These are phyloP conservation scores for Hypoxylon sp. DNA, from an alignment of 2,329 filamentous ascomycete genomes.

Conservation along the genomic window DNA sequence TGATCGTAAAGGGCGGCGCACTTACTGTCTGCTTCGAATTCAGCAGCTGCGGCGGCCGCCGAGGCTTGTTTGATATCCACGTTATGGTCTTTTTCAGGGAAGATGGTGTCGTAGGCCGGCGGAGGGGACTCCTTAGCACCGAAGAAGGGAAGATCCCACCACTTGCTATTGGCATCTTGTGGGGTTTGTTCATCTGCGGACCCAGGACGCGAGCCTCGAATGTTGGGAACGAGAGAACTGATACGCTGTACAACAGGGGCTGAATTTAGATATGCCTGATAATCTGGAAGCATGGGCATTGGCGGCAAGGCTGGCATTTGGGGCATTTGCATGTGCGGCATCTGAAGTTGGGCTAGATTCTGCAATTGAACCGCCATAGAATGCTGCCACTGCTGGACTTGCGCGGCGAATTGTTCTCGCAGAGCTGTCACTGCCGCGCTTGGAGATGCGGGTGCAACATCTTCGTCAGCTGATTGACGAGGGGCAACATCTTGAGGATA, in stretches of 20 bases:
- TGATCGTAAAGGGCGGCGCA: slow-evolving; percentile 69
- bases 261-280: slow-evolving; percentile 75
- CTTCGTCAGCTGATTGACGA: slow-evolving; percentile 51
- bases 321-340: slow-evolving; percentile 74
- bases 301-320: slow-evolving; percentile 68
- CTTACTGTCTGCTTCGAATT: slow-evolving; percentile 72
- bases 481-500: slow-evolving; percentile 46
- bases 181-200: slow-evolving; percentile 59
- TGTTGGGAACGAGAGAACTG: slow-evolving; percentile 79
- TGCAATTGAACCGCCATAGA: slow-evolving; percentile 76
- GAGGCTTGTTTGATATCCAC: slow-evolving; percentile 71
- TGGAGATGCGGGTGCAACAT: slow-evolving; percentile 65
- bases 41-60: slow-evolving; percentile 70
- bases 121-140: slow-evolving; percentile 67
- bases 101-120: slow-evolving; percentile 86
- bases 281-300: slow-evolving; percentile 77
- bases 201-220: slow-evolving; percentile 66
- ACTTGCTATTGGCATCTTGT: slow-evolving; percentile 69
- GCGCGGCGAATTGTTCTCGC: slow-evolving; percentile 80
- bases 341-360: slow-evolving; percentile 73
- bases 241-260: slow-evolving; percentile 78
- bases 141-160: slow-evolving; percentile 76
- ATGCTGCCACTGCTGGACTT: slow-evolving; percentile 84
- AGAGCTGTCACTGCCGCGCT: slow-evolving; percentile 77
- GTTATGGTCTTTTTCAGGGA: slow-evolving; percentile 65